These are phyloP conservation scores for Heliamphora exappendiculata DNA, from an alignment of 148 eudicot genomes.

Conservation along the genomic window DNA sequence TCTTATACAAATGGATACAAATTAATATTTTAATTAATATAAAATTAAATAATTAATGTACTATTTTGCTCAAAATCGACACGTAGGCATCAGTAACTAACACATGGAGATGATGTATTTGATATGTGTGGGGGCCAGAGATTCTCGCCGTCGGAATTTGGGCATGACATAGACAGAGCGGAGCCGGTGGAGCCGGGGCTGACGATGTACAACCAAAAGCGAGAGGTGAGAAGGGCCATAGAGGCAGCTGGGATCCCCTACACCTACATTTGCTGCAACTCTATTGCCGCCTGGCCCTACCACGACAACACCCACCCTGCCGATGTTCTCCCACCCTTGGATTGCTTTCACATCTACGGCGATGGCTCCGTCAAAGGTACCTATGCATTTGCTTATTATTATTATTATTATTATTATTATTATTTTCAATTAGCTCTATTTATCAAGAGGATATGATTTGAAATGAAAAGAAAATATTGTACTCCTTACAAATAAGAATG, in stretches of 20 bases:
- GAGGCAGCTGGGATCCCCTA: slow-evolving; percentile 36
- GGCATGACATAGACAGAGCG: slow-evolving; percentile 28
- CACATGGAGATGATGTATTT: too few relatives aligned
- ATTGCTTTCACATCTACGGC: slow-evolving; percentile 43
- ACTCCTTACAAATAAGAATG: too few relatives aligned
- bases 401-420: too few relatives aligned
- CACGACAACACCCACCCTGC: slow-evolving; percentile 53
- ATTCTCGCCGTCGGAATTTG: slow-evolving; percentile 20
- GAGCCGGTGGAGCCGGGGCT: slow-evolving; percentile 53
- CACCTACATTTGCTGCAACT: slow-evolving; percentile 54
- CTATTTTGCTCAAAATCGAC: too few relatives aligned
- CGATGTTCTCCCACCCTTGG: slow-evolving; percentile 45
- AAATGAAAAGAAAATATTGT: too few relatives aligned
- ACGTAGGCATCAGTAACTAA: too few relatives aligned
- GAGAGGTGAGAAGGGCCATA: slow-evolving; percentile 34
- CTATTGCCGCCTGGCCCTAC: slow-evolving; percentile 58
- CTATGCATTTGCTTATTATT: too few relatives aligned
- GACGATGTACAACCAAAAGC: slow-evolving; percentile 35
- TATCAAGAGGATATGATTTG: too few relatives aligned
- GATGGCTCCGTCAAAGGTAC: slow-evolving; percentile 49
- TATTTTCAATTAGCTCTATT: too few relatives aligned
- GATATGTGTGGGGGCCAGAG: slow-evolving; percentile 8
- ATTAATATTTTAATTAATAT: too few relatives aligned
- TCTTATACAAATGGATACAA: too few relatives aligned
- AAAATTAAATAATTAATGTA: too few relatives aligned